A percentile compares a stretch with the other conserved stretches of the same genome.
phyloP scores from a whole-genome alignment of 306 rosid species.

The Sesbania bispinosa region DNA sequence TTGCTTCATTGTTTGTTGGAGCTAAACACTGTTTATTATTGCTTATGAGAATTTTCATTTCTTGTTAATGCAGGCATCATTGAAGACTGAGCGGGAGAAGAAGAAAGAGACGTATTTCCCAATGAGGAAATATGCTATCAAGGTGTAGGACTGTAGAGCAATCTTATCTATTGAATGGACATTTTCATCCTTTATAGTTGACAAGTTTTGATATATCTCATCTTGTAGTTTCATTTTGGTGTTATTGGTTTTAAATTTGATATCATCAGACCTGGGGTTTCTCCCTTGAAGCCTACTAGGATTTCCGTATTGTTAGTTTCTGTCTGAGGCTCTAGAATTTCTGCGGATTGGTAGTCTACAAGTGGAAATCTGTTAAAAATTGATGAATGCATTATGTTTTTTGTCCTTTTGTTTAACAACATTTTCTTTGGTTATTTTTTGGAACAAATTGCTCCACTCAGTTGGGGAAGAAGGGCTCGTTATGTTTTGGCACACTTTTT shows the following conservation, averaged over 20 bases:
- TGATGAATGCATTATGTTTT: not conserved
- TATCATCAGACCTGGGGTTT: not conserved
- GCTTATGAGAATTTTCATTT: not conserved
- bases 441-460: not conserved
- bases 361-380: not conserved
- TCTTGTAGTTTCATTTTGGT: slow-evolving; percentile 9
- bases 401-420: not conserved
- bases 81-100: slow-evolving; percentile 73
- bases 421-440: not conserved
- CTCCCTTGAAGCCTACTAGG: not conserved
- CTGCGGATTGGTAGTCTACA: not conserved
- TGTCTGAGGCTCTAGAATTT: not conserved
- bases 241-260: not conserved
- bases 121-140: slow-evolving; percentile 81
- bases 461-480: too few species aligned
- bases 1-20: not conserved
- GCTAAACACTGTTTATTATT: not conserved
- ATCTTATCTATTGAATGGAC: not conserved
- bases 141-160: slow-evolving; percentile 46
- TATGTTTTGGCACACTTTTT: too few species aligned
- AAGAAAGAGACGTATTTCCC: slow-evolving; percentile 75
- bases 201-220: slow-evolving; percentile 31
- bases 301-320: not conserved
- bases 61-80: slow-evolving; percentile 47
- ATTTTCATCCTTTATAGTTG: not conserved